These are phyloP conservation scores for Nicotiana undulata DNA, from an alignment of 257 asterid species.

Conservation along the genomic window DNA sequence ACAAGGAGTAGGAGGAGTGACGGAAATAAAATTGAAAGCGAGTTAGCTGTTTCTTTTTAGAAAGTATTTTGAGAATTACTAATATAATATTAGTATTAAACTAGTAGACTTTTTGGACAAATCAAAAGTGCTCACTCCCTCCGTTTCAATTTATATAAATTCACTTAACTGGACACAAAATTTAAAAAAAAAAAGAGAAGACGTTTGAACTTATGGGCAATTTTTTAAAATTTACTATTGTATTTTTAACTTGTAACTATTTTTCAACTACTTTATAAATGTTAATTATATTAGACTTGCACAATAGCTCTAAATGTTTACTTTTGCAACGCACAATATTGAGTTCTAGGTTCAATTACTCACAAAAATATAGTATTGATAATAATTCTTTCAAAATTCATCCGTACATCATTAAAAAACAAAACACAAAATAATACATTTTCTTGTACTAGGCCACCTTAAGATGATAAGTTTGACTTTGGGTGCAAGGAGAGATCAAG, in stretches of 20 bases:
- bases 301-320: too few relatives aligned
- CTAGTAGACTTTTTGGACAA: background rate
- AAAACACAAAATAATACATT: background rate
- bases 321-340: background rate
- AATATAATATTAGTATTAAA: background rate
- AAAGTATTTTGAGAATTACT: background rate
- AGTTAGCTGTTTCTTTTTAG: background rate
- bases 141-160: too few relatives aligned
- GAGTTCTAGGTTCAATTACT: background rate
- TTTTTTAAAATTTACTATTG: too few relatives aligned
- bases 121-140: background rate
- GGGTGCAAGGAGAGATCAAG: background rate
- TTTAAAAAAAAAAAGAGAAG: too few relatives aligned
- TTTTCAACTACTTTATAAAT: too few relatives aligned
- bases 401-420: background rate
- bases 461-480: background rate
- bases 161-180: too few relatives aligned
- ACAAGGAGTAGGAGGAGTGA: background rate
- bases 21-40: background rate
- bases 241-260: too few relatives aligned
- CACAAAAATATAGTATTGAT: background rate
- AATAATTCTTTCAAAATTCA: background rate
- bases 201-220: too few relatives aligned
- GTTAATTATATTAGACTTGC: too few relatives aligned
- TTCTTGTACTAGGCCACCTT: background rate